Base-by-base conservation (phyloP, 2,329 filamentous ascomycete species). In the Sarocladium strictum region DNA sequence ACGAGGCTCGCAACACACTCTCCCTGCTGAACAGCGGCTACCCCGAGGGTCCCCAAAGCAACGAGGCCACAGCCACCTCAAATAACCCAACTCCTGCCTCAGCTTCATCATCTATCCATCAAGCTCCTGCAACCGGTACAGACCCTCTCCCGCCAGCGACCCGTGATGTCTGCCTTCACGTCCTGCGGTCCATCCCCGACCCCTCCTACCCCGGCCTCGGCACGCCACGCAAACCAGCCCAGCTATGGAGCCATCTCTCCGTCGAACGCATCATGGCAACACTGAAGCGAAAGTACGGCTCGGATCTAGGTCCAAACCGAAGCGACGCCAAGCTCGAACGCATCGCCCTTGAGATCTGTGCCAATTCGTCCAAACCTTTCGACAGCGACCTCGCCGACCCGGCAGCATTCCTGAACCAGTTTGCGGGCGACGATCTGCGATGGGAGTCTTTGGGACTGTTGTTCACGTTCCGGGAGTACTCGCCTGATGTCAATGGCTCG, bases 401-500 rank as follows among this genome's bases (percentile, higher is more conserved):
- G 0, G 58, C 67, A 3, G 60, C 60, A n/a, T 77, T 73, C 72
- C 59, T 70, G 0, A 61, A 59, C 2, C 70, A 74, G 33, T 72
- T 76, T 49, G 64, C 63, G 0, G 72, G 72, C 0, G 56, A 57
- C 0, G 69, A 68, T 15, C 60, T 73, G 19, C 66, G 75, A 1
- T 77, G 74, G 75, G 74, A 77, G 53, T 68, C 70, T 0, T 54
- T 77, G 1, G 74, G 73, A 0, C 53, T 75, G 11, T 58, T 75
- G 1, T 76, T 58, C 26, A 56, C 52, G 3, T 56, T 49, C 19
- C 14, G 26, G 5, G 50, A 57, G 37, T 27, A 51, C 9, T 37
- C 53, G 17, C 12, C 52, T 11, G 53, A 45, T 7, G 43, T 52
- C n/a, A 53, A 53, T 29, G 50, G 50, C 10, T 53, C 50, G 14